Base-by-base conservation (phyloP, 1,284 basidiomycete species). In the Ganoderma leucocontextum region DNA sequence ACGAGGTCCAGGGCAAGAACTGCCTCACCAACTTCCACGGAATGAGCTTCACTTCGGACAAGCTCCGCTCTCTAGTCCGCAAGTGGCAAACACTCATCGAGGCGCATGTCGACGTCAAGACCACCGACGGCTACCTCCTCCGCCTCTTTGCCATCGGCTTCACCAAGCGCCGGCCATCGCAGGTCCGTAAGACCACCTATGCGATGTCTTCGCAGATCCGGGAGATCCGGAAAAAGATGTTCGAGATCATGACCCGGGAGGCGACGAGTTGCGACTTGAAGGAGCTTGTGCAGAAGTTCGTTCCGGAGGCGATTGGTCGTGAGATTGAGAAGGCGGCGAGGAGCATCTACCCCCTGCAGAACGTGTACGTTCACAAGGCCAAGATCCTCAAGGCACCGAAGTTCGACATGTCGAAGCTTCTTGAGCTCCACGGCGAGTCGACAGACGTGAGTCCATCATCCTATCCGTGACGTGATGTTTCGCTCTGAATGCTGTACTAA, bases 1-100 rank as follows among this genome's bases (percentile, higher is more conserved):
- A 99, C 81, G 97, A 99, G 80, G 90, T 99, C 75, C 93, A 98
- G 86, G 98, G 97, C 87, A 98, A 97, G 89, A 97, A 95, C 89
- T 99, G 97, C 89, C 89, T 99, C 68, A 99, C 98, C 83, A 98
- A 97, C 86, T 99, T 99, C 94, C 94, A 97, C 86, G 98, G 97
- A 82, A 99, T 99, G 98, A 95, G 98, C 87, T 99, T 99, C 87
- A 99, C 98, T 74, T 98, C 96, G 74, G 98, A 99, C 92, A 99
- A 99, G 87, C 92, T 99, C 76, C 96, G 98, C 74, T 99, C 98
- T 68, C 96, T 99, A 78, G 98, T 99, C 77, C 96, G 97, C 83
- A 99, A 99, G 87, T 99, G 98, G 98, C 98, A 99, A 86, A 92
- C 96, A 49, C 93, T 99, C 79, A 97, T 99, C 79, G 97, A 99